Base-by-base conservation (phyloP, 176 grass and related monocot genomes). In the Rhynchospora breviuscula region DNA sequence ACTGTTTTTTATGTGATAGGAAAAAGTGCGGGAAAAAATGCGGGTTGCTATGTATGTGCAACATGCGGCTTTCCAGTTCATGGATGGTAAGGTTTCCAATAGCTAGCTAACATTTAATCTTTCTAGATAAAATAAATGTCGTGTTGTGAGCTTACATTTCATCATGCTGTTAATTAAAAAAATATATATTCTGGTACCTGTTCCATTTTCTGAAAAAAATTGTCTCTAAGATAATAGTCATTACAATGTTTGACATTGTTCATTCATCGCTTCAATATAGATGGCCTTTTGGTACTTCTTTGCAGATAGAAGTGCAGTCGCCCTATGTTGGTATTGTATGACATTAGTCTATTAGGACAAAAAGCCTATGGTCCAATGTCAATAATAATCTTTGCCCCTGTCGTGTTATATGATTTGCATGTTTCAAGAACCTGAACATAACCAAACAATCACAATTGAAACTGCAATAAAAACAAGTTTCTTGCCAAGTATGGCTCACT, bases 21-120 rank as follows among this genome's bases (percentile, higher is more conserved):
- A 97, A 89, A 90, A 87, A 51, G 61, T 97, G 33, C 88, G 91
- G 94, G 94, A 97, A 89, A 90, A 87, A 51, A 71, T 97, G 23
- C 88, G 91, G 54, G 46, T 97, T 79, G 83, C 91, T 67, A 43
- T 94, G 45, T 88, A 86, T 65, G 94, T 97, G 81, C 94, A 97
- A 61, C 81, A 89, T 84, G 94, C 90, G 68, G 94, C 94, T 26
- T 49, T 90, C 46, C 87, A 71, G 63, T 94, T 97, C 85, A 83
- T 87, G 14, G 91, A 87, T 85, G 94, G 91, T 97, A 90, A 29
- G 80, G 4, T 44, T 81, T 83, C 31, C 40, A 60, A 79, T 74
- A 64, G 45, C 57, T 86, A 78, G 63, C 10, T 76, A 47, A 29
- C 6, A 26, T 33, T 47, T 29, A 6, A 81, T 7, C 56, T 19